Base-by-base conservation (phyloP, 2,329 filamentous ascomycete genomes). In the Cordyceps militaris region DNA sequence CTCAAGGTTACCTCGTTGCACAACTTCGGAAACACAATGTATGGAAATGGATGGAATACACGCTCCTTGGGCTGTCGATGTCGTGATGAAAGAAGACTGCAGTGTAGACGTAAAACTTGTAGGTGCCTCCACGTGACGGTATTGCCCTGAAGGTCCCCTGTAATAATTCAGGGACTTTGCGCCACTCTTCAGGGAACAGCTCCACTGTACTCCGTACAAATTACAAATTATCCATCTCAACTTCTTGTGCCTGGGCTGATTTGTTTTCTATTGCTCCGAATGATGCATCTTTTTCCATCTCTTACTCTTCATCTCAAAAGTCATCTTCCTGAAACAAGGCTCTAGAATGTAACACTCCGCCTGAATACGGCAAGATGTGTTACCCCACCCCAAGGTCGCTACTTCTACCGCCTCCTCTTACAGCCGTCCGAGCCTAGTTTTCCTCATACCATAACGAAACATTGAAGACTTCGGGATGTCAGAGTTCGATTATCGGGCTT, bases 111-210 rank as follows among this genome's bases (percentile, higher is more conserved):
- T 24, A 26, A 43, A 5, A 24, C 50, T 19, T 47, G 30, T 28
- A 36, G 30, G 3, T 40, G 16, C 32, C 42, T 47, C 23, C 53
- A 56, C 53, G 53, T 56, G 53, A 56, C 32, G 23, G 23, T 30
- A 30, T 4, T 3, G 43, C 32, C n/a, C 32, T 34, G 14, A 54
- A 23, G n/a, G 21, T 16, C 26, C 19, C 13, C 30, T 30, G 49
- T 19, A 23, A 30, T 9, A 14, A 10, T 14, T 19, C 51, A 46
- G 38, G 26, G 13, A 34, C 26, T 23, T 32, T 13, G 21, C 38
- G 51, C 40, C 51, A 36, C 21, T 4, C 38, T 55, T n/a, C 30
- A 40, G 53, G 53, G 43, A 56, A 5, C 53, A 56, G 53, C 42
- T 56, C 53, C 53, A 56, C 53, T 40, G 16, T 36, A 28, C 28